Percentiles rank a stretch among this genome's conserved stretches.
Conservation (phyloP, 164 flowering plant genomes). For the Stephania cephalantha region DNA sequence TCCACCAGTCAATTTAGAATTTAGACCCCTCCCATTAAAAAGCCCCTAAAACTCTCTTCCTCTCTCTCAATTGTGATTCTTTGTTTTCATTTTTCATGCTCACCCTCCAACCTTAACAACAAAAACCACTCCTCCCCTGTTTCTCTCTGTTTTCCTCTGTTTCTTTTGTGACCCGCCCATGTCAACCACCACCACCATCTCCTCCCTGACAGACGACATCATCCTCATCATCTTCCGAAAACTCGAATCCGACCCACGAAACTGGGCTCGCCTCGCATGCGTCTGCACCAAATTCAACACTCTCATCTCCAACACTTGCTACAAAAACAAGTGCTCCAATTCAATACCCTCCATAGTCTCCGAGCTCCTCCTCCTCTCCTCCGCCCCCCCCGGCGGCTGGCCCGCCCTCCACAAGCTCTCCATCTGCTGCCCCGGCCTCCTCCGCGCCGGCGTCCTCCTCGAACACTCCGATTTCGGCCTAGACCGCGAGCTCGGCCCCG, state of each 20-base stretch:
- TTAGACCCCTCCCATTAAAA: too few relatives aligned
- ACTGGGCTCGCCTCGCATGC: constrained; percentile 78
- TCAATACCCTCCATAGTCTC: constrained; percentile 58
- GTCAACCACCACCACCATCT: constrained; percentile 31
- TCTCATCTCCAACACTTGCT: constrained; percentile 48
- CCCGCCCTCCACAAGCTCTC: constrained; percentile 70
- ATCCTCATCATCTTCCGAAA: constrained; percentile 59
- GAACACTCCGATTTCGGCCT: constrained; percentile 91
- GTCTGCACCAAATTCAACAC: constrained; percentile 67
- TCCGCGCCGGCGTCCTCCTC: constrained; percentile 72
- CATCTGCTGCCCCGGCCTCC: constrained; percentile 91
- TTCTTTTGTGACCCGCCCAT: constrained; percentile 5
- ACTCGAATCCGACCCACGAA: constrained; percentile 75
- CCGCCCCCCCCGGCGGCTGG: constrained; percentile 59
- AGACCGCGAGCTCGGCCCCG: constrained; percentile 80
- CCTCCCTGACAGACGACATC: constrained; percentile 68
- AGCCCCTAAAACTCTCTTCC: neutral
- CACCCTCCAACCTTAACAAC: too few relatives aligned
- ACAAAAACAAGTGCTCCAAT: constrained; percentile 45
- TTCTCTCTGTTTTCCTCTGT: neutral
- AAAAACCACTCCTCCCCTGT: neutral
- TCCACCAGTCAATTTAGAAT: too few relatives aligned
- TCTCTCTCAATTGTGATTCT: too few relatives aligned
- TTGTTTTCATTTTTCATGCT: too few relatives aligned
- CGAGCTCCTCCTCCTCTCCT: constrained; percentile 40